phyloP scores from a whole-genome alignment of 768 basidiomycete species.

The Lyophyllum decastes region DNA sequence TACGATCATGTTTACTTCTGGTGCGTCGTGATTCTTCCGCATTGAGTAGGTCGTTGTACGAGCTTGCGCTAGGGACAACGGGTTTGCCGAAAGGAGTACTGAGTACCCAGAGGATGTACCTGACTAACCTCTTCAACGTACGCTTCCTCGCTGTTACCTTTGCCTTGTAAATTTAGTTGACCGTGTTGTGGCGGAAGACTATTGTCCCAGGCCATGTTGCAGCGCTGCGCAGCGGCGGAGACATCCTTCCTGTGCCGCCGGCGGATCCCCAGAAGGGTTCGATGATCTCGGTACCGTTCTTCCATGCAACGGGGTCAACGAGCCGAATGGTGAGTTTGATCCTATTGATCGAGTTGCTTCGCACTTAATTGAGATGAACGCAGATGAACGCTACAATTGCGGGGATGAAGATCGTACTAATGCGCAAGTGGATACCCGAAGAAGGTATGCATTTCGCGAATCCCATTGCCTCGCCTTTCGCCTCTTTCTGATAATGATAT shows the following conservation, averaged over 20 bases:
- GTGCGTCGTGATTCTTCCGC: slow-evolving; percentile 21
- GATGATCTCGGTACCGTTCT: slow-evolving; percentile 56
- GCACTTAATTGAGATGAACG: too few relatives aligned
- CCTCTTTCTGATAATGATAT: not conserved
- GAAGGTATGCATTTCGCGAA: slow-evolving; percentile 34
- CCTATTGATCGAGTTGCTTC: too few relatives aligned
- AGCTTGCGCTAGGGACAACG: slow-evolving; percentile 28
- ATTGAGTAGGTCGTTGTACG: not conserved
- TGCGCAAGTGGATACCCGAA: slow-evolving; percentile 52
- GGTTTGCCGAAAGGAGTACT: slow-evolving; percentile 49
- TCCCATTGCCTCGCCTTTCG: not conserved
- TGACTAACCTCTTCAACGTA: slow-evolving; percentile 51
- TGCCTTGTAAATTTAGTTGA: not conserved
- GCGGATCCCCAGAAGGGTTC: slow-evolving; percentile 42
- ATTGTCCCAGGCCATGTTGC: slow-evolving; percentile 33
- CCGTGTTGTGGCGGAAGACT: not conserved
- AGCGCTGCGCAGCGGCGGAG: slow-evolving; percentile 39
- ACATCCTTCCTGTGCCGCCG: slow-evolving; percentile 26
- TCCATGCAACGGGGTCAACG: slow-evolving; percentile 53
- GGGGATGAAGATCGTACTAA: slow-evolving; percentile 48
- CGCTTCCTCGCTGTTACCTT: not conserved
- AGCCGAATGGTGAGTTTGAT: slow-evolving; percentile 15
- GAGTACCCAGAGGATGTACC: slow-evolving; percentile 48
- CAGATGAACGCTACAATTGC: slow-evolving; percentile 43
- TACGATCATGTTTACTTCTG: slow-evolving; percentile 55